A percentile compares a stretch with the other conserved stretches of the same genome.
Conservation (phyloP, 2,329 filamentous ascomycete species). For the Nothopassalora personata region DNA sequence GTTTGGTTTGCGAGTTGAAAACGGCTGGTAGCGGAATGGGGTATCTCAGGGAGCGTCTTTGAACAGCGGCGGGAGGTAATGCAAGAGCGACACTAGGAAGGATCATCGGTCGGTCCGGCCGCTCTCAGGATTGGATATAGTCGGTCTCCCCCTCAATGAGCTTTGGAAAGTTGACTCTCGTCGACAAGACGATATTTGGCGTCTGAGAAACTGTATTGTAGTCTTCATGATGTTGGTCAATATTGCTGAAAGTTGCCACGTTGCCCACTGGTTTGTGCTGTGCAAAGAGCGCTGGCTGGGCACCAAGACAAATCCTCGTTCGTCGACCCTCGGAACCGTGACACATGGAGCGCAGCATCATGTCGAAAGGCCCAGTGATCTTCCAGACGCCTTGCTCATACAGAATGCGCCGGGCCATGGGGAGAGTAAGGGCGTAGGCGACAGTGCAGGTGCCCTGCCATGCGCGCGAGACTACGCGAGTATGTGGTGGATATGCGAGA, state of each 20-base stretch:
- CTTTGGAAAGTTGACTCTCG: slow-evolving; percentile 36
- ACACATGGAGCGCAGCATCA: slow-evolving; percentile 26
- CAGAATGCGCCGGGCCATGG: slow-evolving; percentile 40
- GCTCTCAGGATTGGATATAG: slow-evolving; percentile 15
- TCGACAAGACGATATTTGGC: slow-evolving; percentile 8
- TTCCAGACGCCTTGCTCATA: slow-evolving; percentile 40
- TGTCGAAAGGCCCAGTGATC: slow-evolving; percentile 34
- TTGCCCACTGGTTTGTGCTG: slow-evolving; percentile 40
- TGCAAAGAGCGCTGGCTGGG: slow-evolving; percentile 42
- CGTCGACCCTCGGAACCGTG: slow-evolving; percentile 21
- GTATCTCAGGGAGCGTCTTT: too few relatives aligned
- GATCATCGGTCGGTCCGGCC: background rate
- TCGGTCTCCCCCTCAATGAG: slow-evolving; percentile 33
- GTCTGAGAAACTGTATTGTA: background rate
- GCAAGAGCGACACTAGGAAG: too few relatives aligned
- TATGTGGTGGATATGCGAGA: slow-evolving; percentile 29
- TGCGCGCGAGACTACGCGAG: slow-evolving; percentile 39
- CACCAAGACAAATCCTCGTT: slow-evolving; percentile 37
- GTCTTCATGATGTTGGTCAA: background rate
- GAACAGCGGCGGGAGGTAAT: too few relatives aligned
- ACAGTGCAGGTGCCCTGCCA: slow-evolving; percentile 37
- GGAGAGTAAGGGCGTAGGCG: slow-evolving; percentile 43
- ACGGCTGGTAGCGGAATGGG: too few relatives aligned
- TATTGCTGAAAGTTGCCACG: slow-evolving; percentile 3
- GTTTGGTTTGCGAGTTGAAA: too few relatives aligned